A percentile compares a stretch with the other conserved stretches of the same genome.
Conservation (phyloP, 768 basidiomycete species). For the Wakefieldia striispora region DNA sequence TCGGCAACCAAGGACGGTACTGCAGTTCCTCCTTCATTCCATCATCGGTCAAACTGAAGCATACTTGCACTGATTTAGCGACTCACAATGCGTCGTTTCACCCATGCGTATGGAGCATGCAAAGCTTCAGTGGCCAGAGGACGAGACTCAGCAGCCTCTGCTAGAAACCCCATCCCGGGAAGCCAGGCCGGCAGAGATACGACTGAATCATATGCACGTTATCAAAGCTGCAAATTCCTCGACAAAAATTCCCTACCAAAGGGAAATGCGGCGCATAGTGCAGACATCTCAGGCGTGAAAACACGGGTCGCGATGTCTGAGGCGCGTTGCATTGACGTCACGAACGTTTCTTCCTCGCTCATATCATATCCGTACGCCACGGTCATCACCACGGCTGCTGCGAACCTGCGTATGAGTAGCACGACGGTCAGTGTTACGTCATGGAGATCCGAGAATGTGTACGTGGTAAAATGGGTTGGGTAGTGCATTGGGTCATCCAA, state of each 20-base stretch:
- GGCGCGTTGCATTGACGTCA: conserved; percentile 8
- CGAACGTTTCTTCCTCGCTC: neutral
- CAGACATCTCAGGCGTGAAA: neutral
- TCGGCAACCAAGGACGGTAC: conserved; percentile 9
- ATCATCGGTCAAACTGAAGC: too few species aligned
- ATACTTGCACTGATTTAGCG: too few species aligned
- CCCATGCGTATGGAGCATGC: conserved; percentile 15
- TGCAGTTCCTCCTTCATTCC: conserved; percentile 1
- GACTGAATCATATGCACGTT: conserved; percentile 10
- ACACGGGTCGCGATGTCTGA: conserved; percentile 3
- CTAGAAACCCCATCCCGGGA: conserved; percentile 25
- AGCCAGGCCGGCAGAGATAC: conserved; percentile 22
- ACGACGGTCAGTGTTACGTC: too few species aligned
- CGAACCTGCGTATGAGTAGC: too few species aligned
- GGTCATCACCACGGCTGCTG: conserved; percentile 11
- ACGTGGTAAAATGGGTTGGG: conserved; percentile 11
- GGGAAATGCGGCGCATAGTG: conserved; percentile 9
- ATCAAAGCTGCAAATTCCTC: neutral
- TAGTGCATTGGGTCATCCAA: conserved; percentile 9
- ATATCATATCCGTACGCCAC: conserved; percentile 18
- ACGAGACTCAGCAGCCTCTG: conserved; percentile 10
- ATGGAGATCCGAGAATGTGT: too few species aligned
- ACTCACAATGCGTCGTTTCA: conserved; percentile 2
- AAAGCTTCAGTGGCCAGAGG: conserved; percentile 1
- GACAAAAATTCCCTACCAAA: conserved; percentile 11